Conservation (phyloP, 208 protist genomes). For the Leishmania braziliensis region DNA sequence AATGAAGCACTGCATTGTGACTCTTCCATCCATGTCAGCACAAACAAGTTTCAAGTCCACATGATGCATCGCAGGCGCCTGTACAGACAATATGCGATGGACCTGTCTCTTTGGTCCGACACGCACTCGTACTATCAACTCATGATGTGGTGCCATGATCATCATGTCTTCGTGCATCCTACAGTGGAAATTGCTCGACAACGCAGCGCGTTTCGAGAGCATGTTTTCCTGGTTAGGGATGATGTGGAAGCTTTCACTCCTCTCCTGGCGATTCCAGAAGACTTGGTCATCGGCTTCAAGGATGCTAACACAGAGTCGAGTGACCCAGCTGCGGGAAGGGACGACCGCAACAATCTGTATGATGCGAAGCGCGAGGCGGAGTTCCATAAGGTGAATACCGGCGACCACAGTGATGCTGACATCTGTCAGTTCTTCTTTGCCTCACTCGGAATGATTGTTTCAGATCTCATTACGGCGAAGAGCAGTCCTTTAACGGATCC, state of each 20-base stretch:
- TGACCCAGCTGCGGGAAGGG: slow-evolving; percentile 16
- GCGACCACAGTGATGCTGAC: slow-evolving; percentile 60
- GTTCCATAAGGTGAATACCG: slow-evolving; percentile 75
- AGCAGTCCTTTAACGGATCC: slow-evolving; percentile 80
- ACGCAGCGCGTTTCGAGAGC: slow-evolving; percentile 68
- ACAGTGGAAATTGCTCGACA: slow-evolving; percentile 43
- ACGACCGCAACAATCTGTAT: slow-evolving; percentile 58
- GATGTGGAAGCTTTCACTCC: slow-evolving; percentile 65
- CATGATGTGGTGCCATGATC: slow-evolving; percentile 90
- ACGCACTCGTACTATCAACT: slow-evolving; percentile 78
- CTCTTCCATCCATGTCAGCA: not conserved
- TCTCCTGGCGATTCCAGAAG: slow-evolving; percentile 82
- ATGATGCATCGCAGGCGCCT: slow-evolving; percentile 55
- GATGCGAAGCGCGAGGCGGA: slow-evolving; percentile 68
- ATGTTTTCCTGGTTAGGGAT: slow-evolving; percentile 65
- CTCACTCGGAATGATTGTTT: slow-evolving; percentile 86
- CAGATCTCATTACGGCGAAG: slow-evolving; percentile 78
- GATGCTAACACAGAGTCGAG: slow-evolving; percentile 32
- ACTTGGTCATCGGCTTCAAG: slow-evolving; percentile 78
- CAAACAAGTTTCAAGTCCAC: slow-evolving; percentile 31
- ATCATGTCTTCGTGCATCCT: slow-evolving; percentile 81
- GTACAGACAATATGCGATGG: slow-evolving; percentile 57
- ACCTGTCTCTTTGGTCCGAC: slow-evolving; percentile 71
- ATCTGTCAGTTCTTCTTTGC: slow-evolving; percentile 90
- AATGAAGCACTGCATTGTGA: not conserved